Base-by-base conservation (phyloP, 208 protist genomes). In the Trypanosoma theileri region DNA sequence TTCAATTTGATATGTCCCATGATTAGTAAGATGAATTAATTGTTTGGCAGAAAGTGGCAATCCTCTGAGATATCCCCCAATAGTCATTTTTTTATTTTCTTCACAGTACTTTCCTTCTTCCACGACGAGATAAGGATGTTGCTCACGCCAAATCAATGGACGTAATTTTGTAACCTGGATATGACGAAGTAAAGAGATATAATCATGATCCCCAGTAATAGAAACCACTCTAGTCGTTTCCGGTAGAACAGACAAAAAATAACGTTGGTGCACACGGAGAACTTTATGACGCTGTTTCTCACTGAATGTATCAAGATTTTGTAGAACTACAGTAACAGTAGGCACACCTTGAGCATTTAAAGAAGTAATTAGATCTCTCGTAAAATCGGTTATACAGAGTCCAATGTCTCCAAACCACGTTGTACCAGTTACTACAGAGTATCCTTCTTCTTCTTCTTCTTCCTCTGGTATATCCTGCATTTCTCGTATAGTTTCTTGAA, bases 371-470 rank as follows among this genome's bases (percentile, higher is more conserved):
- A 96, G 59, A 16, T 90, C 82, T 51, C 90, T 86, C 14, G 90
- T 96, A 69, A 85, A 92, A 45, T 92, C 87, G 0, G 90, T 96
- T 64, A 96, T 92, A 63, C 90, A 96, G 3, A 96, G 56, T 1
- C 90, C 90, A 50, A 92, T 71, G 54, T 96, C 88, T 52, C 82
- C 88, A 74, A 88, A 93, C 88, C 90, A 96, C 0, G 87, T 93
- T 21, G 85, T 89, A 17, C 79, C 85, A 46, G 80, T 89, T 0
- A 77, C 85, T 22, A 74, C 63, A 9, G 76, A 51, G 66, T 71
- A 14, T 35, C 42, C 57, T 79, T 61, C 80, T 7, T 69, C 54
- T 57, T 57, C 52, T 14, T 57, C 54, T 52, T 57, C 52, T 21
- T 57, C 45, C 11, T 67, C 61, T n/a, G 41, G 63, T 19, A 63